Evolutionary conservation across 1,284 basidiomycete species (phyloP).

Genomic region (Austroboletus novae-zelandiae): DNA sequence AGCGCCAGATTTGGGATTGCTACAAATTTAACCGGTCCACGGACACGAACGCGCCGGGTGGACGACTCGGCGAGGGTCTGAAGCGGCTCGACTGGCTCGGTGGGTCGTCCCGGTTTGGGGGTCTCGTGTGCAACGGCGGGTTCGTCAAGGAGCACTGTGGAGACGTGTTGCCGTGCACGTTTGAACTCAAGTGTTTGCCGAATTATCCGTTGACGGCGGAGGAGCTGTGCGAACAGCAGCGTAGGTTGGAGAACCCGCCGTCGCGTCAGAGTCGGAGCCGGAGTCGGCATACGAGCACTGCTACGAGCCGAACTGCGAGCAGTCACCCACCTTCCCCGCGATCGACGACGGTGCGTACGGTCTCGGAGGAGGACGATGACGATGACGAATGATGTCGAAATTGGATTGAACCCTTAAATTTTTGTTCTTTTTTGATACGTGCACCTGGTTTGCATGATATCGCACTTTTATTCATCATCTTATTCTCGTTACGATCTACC

Average conservation of each 20-base stretch:
- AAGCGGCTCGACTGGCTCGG: slow-evolving; percentile 64
- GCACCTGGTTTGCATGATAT: slow-evolving; percentile 9
- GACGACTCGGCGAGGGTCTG: slow-evolving; percentile 56
- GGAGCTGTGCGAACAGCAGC: slow-evolving; percentile 48
- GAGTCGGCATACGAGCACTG: slow-evolving; percentile 10
- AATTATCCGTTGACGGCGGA: slow-evolving; percentile 47
- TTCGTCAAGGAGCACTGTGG: slow-evolving; percentile 45
- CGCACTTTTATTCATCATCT: slow-evolving; percentile 27
- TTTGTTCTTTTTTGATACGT: slow-evolving; percentile 1
- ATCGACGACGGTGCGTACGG: slow-evolving; percentile 9
- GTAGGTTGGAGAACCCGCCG: slow-evolving; percentile 28
- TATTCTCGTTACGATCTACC: slow-evolving; percentile 16
- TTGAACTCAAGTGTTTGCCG: slow-evolving; percentile 53
- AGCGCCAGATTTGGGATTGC: slow-evolving; percentile 43
- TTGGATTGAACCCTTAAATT: not conserved
- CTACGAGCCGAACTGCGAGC: not conserved
- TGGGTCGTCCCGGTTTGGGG: slow-evolving; percentile 56
- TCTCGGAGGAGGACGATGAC: slow-evolving; percentile 17
- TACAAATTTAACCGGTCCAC: slow-evolving; percentile 67
- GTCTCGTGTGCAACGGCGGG: slow-evolving; percentile 47
- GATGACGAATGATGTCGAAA: slow-evolving; percentile 5
- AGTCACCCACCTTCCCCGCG: slow-evolving; percentile 4
- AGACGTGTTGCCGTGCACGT: slow-evolving; percentile 54
- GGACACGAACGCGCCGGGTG: slow-evolving; percentile 62
- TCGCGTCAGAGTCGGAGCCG: slow-evolving; percentile 16